Conservation (phyloP, 495 filamentous ascomycete species). For the Ramalina peruviana region DNA sequence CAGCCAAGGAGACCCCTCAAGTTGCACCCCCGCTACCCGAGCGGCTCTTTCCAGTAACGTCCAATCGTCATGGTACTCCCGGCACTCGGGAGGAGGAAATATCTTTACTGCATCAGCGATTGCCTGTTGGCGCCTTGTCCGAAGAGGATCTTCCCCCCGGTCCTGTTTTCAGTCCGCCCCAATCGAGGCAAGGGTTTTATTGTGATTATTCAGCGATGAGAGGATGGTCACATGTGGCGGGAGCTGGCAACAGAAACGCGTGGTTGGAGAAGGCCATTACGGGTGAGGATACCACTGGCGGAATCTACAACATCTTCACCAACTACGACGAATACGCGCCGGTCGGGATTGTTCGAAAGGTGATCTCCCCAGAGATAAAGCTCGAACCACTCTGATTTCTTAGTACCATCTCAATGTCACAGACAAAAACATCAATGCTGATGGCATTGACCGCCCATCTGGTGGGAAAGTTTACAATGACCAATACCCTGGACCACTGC, state of each 20-base stretch:
- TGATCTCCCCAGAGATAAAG: not conserved
- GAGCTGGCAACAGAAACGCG: not conserved
- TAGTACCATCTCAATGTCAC: slow-evolving; percentile 8
- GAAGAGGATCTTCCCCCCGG: not conserved
- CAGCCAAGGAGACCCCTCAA: not conserved
- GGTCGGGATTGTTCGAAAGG: not conserved
- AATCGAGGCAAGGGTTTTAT: not conserved
- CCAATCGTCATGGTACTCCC: not conserved
- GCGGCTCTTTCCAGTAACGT: not conserved
- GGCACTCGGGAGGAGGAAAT: not conserved
- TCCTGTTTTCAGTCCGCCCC: slow-evolving; percentile 3
- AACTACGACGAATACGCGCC: slow-evolving; percentile 4
- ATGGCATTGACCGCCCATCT: slow-evolving; percentile 3
- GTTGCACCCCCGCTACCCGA: not conserved
- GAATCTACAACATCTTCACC: slow-evolving; percentile 5
- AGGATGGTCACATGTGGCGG: slow-evolving; percentile 1
- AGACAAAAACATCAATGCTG: slow-evolving; percentile 6
- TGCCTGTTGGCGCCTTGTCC: not conserved
- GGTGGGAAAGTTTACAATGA: slow-evolving; percentile 13
- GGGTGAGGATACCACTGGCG: not conserved
- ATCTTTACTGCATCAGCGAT: not conserved
- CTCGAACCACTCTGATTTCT: not conserved
- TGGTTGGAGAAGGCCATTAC: slow-evolving; percentile 1
- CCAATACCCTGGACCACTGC: slow-evolving; percentile 12
- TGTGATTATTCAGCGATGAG: slow-evolving; percentile 8